These are phyloP conservation scores for Arachis stenosperma DNA, from an alignment of 306 rosid species.

Conservation along the genomic window DNA sequence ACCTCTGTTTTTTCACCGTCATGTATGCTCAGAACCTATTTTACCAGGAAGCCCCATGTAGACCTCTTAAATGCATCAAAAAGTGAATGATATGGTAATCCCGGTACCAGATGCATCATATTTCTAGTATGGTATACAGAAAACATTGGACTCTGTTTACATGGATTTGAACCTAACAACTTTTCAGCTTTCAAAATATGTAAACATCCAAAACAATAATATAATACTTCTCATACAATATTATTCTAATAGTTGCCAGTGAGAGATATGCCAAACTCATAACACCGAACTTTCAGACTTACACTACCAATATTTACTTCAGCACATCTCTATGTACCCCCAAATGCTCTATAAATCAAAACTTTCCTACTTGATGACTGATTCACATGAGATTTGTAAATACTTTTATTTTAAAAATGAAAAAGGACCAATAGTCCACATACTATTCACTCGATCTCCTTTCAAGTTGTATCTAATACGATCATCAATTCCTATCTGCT, in stretches of 20 bases:
- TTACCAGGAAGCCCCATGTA: constrained; percentile 87
- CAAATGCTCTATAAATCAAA: constrained; percentile 21
- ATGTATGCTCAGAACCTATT: constrained; percentile 97
- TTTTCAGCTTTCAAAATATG: constrained; percentile 16
- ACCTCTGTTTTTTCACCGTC: constrained; percentile 93
- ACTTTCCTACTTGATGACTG: constrained; percentile 12
- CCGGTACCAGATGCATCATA: constrained; percentile 45
- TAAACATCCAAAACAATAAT: constrained; percentile 22
- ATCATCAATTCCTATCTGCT: background rate
- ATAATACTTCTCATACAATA: background rate
- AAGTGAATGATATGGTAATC: constrained; percentile 43
- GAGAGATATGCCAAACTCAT: constrained; percentile 9
- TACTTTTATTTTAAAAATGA: background rate
- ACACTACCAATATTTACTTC: constrained; percentile 14
- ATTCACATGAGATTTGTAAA: constrained; percentile 19
- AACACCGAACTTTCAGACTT: constrained; percentile 11
- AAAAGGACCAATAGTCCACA: constrained; percentile 10
- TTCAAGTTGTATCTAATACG: constrained; percentile 22
- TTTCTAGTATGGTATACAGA: constrained; percentile 44
- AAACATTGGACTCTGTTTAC: constrained; percentile 31
- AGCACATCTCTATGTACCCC: background rate
- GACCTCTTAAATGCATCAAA: constrained; percentile 86
- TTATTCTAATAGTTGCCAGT: constrained; percentile 8
- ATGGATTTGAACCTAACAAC: constrained; percentile 33
- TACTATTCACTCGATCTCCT: background rate